Percentiles rank a stretch among this genome's conserved stretches.
Conservation (phyloP, 345 rosid genomes). For the Schrenkiella parvula region DNA sequence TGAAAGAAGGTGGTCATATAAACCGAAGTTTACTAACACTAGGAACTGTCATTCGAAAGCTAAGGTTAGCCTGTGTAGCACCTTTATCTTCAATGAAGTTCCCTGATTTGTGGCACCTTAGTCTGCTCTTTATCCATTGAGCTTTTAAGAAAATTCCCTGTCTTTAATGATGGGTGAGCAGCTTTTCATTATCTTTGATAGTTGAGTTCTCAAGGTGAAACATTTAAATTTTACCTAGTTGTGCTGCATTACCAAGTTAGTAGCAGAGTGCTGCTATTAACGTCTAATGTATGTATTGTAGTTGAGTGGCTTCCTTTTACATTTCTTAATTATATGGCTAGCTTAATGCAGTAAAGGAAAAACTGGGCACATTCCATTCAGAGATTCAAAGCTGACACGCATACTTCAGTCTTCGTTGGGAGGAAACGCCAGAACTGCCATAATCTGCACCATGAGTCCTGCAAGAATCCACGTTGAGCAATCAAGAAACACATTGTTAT, state of each 20-base stretch:
- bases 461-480: conserved; percentile 92
- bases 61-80: conserved; percentile 58
- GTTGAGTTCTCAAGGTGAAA: conserved; percentile 10
- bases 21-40: conserved; percentile 87
- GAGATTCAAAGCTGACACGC: conserved; percentile 95
- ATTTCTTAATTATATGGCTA: conserved; percentile 27
- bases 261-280: background rate
- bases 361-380: conserved; percentile 80
- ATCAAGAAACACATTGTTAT: conserved; percentile 86
- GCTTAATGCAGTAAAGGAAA: conserved; percentile 82
- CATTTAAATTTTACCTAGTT: background rate
- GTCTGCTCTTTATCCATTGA: conserved; percentile 4
- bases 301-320: conserved; percentile 6
- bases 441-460: conserved; percentile 93
- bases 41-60: conserved; percentile 92
- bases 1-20: conserved; percentile 96
- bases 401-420: conserved; percentile 90
- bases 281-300: background rate
- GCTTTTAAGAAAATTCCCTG: background rate
- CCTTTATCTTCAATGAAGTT: background rate
- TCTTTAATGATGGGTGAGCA: background rate
- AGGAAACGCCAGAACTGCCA: conserved; percentile 90
- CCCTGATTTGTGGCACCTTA: conserved; percentile 4
- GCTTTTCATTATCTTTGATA: background rate
- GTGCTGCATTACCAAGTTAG: background rate